phyloP scores from a whole-genome alignment of 202 grass and related monocot genomes.

The Setaria italica region DNA sequence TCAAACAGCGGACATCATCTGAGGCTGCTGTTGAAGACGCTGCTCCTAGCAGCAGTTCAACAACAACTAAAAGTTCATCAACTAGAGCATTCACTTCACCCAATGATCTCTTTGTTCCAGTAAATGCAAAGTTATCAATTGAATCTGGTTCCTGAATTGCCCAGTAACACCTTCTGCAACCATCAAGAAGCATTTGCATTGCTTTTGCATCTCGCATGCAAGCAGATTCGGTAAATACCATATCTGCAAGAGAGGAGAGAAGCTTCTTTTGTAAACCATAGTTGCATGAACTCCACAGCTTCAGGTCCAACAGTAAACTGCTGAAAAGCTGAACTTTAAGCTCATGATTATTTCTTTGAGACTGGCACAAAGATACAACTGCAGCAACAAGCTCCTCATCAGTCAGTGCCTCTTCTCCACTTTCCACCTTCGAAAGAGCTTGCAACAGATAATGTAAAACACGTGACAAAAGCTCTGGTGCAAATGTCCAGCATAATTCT shows the following conservation, averaged over 20 bases:
- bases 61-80: conserved; percentile 97
- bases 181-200: conserved; percentile 98
- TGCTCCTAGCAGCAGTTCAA: conserved; percentile 92
- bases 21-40: conserved; percentile 68
- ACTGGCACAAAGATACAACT: conserved; percentile 91
- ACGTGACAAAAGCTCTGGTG: conserved; percentile 84
- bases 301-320: conserved; percentile 90
- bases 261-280: conserved; percentile 99
- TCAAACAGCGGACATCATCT: conserved; percentile 85
- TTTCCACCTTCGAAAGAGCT: conserved; percentile 66
- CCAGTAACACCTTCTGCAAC: conserved; percentile 99
- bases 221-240: conserved; percentile 88
- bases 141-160: conserved; percentile 76
- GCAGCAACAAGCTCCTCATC: conserved; percentile 90
- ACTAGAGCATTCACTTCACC: conserved; percentile 93
- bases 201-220: conserved; percentile 93
- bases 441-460: conserved; percentile 84
- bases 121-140: conserved; percentile 66
- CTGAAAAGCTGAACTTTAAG: conserved; percentile 94
- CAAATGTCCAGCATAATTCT: conserved; percentile 81
- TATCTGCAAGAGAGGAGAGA: conserved; percentile 98
- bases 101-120: conserved; percentile 64
- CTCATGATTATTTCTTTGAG: conserved; percentile 77
- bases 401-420: conserved; percentile 56
- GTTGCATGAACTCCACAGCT: conserved; percentile 93